phyloP scores from a whole-genome alignment of 2,329 filamentous ascomycete species.

The Bimuria novae-zelandiae region DNA sequence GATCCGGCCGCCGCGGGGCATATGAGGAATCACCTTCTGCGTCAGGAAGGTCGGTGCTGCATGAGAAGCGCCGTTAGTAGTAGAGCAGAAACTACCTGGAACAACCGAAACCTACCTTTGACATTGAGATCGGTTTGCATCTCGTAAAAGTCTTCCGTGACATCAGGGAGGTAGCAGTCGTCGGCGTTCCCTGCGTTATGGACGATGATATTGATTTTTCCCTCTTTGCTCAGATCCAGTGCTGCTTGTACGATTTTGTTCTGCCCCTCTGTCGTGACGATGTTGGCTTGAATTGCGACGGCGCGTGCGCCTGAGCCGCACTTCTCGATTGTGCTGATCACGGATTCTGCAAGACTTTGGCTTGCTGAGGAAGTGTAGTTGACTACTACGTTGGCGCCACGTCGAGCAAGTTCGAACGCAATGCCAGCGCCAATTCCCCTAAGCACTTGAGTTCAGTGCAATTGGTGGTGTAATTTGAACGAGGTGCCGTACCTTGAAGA shows the following conservation, averaged over 20 bases:
- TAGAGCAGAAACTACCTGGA: background rate
- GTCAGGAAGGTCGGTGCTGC: constrained; percentile 51
- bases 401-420: constrained; percentile 67
- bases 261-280: constrained; percentile 27
- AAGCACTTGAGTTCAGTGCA: background rate
- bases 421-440: constrained; percentile 68
- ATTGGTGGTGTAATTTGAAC: background rate
- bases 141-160: constrained; percentile 54
- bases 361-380: constrained; percentile 69
- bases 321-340: constrained; percentile 57
- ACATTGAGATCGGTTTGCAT: constrained; percentile 58
- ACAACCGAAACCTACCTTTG: constrained; percentile 40
- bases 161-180: constrained; percentile 31
- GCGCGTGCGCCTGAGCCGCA: constrained; percentile 61
- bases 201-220: constrained; percentile 51
- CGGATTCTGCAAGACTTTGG: constrained; percentile 50
- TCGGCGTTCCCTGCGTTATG: constrained; percentile 35
- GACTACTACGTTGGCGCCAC: constrained; percentile 68
- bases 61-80: background rate
- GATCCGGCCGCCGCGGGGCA: constrained; percentile 52
- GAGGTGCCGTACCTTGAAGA: constrained; percentile 64
- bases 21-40: constrained; percentile 54
- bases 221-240: constrained; percentile 53
- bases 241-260: constrained; percentile 36
- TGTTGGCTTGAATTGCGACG: constrained; percentile 43